Base-by-base conservation (phyloP, 208 protist genomes). In the Balamuthia mandrillaris region DNA sequence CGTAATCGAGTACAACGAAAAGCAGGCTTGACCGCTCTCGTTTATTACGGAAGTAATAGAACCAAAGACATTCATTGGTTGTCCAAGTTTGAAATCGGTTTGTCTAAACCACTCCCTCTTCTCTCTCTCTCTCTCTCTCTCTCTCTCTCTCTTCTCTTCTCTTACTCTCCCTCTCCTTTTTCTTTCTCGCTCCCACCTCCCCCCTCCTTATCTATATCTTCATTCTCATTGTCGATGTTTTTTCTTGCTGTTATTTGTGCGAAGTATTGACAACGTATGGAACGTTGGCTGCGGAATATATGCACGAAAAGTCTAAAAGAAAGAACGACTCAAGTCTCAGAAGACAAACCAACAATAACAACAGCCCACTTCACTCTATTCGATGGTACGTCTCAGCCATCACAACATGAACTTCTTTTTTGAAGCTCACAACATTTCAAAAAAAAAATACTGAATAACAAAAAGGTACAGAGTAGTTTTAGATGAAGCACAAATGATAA, bases 401-500 rank as follows among this genome's bases (percentile, higher is more conserved):
- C n/a, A n/a, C n/a, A n/a, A n/a, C n/a, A n/a, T n/a, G n/a, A n/a
- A n/a, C n/a, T n/a, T n/a, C n/a, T n/a, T n/a, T n/a, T n/a, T n/a
- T n/a, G n/a, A n/a, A n/a, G n/a, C n/a, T n/a, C n/a, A n/a, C n/a
- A n/a, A n/a, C n/a, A n/a, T n/a, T n/a, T n/a, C n/a, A n/a, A n/a
- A n/a, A n/a, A n/a, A n/a, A n/a, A n/a, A n/a, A n/a, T n/a, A n/a
- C n/a, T n/a, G n/a, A n/a, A n/a, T n/a, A n/a, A n/a, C n/a, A 7
- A n/a, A 33, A 27, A 95, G 91, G 91, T 79, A 89, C 51, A 41
- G 92, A 21, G 41, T 95, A 3, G 91, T 95, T 12, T 49, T 95
- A 5, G 92, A 95, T 79, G 92, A 95, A 81, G 92, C 92, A 27
- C 92, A 95, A 70, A 65, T 82, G 12, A 94, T 95, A 61, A 94